Base-by-base conservation (phyloP, 441 rosid species). In the Gossypium schwendimanii region DNA sequence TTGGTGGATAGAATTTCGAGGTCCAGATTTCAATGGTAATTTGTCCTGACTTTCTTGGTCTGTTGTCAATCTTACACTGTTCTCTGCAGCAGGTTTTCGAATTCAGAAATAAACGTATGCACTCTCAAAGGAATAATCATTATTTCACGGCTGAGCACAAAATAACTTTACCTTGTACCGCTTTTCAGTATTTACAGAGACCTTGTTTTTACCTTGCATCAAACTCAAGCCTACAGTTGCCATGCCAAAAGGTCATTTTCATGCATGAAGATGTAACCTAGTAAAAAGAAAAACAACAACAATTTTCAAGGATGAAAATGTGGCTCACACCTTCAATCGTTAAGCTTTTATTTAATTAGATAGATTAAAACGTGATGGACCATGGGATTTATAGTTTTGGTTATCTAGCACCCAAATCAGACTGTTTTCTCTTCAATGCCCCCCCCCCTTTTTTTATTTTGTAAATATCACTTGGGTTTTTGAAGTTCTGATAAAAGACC, bases 71-170 rank as follows among this genome's bases (percentile, higher is more conserved):
- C 57, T 31, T 12, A 15, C 53, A 0, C 21, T 1, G 31, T 50
- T 18, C 60, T 17, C 6, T 18, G 73, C 12, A 24, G 41, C 8
- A 6, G 36, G 49, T 53, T 39, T 62, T 4, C 21, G 15, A 20
- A 24, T 20, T 15, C 28, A 57, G 55, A 73, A 69, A 72, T 59
- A 41, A 61, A 72, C 73, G 70, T 76, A 72, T 71, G 72, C 72
- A 78, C 72, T 73, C 60, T 6, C 65, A 21, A 41, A 74, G 74
- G 61, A 54, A 73, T 64, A 57, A 65, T 41, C 41, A 73, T 17
- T 12, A 65, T 55, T 23, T 62, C 69, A 71, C 67, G 7, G 4
- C 54, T 17, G 4, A 2, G 14, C 26, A 6, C n/a, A 28, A 44
- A 23, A 17, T 7, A 20, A 9, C 21, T 15, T 20, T 53, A 0